Evolutionary conservation across 768 basidiomycete species (phyloP).

Genomic region (Pleurotus tuber-regium): DNA sequence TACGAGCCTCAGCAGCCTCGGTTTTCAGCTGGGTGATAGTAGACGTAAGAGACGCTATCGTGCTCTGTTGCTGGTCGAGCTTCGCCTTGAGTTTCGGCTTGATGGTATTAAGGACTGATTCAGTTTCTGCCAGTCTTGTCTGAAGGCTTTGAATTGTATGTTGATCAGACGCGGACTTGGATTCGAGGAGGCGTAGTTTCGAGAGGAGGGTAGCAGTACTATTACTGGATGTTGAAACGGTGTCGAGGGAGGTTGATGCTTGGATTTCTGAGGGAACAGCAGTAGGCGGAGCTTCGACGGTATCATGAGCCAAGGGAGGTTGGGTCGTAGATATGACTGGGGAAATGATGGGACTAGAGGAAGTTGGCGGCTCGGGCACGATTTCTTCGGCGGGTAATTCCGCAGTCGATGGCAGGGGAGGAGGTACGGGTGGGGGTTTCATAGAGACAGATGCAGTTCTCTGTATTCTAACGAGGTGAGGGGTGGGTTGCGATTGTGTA

Average conservation of each 20-base stretch:
- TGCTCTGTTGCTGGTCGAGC: conserved; percentile 63
- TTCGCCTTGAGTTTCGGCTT: conserved; percentile 93
- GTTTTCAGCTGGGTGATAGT: conserved; percentile 3
- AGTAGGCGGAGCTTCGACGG: background rate
- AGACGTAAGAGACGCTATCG: conserved; percentile 7
- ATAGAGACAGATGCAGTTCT: conserved; percentile 1
- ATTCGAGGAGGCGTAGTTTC: conserved; percentile 83
- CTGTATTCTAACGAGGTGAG: conserved; percentile 5
- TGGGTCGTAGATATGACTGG: background rate
- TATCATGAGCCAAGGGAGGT: background rate
- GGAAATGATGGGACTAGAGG: background rate
- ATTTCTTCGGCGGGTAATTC: background rate
- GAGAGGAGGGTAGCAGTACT: conserved; percentile 7
- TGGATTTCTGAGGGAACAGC: background rate
- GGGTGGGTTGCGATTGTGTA: background rate
- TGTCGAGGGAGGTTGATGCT: background rate
- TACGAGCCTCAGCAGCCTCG: background rate
- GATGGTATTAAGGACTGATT: conserved; percentile 69
- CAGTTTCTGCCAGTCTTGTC: conserved; percentile 77
- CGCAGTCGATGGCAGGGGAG: background rate
- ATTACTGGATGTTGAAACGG: conserved; percentile 1
- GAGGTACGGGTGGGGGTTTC: background rate
- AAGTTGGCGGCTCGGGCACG: background rate
- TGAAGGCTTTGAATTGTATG: conserved; percentile 85
- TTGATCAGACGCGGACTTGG: conserved; percentile 82